A percentile compares a stretch with the other conserved stretches of the same genome.
These are phyloP conservation scores for Diutina pseudorugosa DNA, from an alignment of 1,139 yeast genomes.

Conservation along the genomic window DNA sequence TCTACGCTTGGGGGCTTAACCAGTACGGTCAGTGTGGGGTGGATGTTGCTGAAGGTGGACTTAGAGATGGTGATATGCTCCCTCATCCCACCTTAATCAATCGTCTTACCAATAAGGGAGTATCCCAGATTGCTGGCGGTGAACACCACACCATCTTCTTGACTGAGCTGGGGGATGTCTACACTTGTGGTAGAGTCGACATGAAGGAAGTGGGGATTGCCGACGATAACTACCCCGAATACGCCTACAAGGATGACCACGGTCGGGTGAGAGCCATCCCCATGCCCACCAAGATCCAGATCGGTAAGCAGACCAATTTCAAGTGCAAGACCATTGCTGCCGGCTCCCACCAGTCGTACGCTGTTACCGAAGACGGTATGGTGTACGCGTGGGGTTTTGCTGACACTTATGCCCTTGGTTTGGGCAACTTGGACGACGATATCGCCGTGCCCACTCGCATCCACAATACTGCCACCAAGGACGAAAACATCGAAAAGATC, in stretches of 20 bases:
- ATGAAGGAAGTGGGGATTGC: constrained; percentile 86
- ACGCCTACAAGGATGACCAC: constrained; percentile 66
- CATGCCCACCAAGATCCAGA: constrained; percentile 52
- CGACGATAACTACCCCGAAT: constrained; percentile 43
- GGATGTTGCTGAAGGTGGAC: constrained; percentile 23
- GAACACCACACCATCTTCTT: constrained; percentile 87
- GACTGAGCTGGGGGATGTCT: constrained; percentile 58
- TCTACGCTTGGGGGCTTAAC: constrained; percentile 88
- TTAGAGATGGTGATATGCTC: constrained; percentile 71
- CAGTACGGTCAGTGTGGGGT: constrained; percentile 95
- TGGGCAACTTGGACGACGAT: constrained; percentile 87
- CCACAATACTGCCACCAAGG: constrained; percentile 83
- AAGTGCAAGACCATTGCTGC: constrained; percentile 55
- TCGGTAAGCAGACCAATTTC: constrained; percentile 16
- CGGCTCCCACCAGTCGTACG: constrained; percentile 90
- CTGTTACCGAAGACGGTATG: constrained; percentile 72
- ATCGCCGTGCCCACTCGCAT: constrained; percentile 78
- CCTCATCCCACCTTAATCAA: constrained; percentile 66
- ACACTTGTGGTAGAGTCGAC: constrained; percentile 83
- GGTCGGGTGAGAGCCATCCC: constrained; percentile 86
- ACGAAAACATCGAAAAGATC: constrained; percentile 51
- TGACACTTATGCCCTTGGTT: constrained; percentile 90
- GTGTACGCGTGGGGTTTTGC: constrained; percentile 97
- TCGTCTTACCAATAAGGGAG: constrained; percentile 42
- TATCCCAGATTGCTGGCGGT: constrained; percentile 71